Conservation (phyloP, 1,284 basidiomycete genomes). For the Sporisorium reilianum region DNA sequence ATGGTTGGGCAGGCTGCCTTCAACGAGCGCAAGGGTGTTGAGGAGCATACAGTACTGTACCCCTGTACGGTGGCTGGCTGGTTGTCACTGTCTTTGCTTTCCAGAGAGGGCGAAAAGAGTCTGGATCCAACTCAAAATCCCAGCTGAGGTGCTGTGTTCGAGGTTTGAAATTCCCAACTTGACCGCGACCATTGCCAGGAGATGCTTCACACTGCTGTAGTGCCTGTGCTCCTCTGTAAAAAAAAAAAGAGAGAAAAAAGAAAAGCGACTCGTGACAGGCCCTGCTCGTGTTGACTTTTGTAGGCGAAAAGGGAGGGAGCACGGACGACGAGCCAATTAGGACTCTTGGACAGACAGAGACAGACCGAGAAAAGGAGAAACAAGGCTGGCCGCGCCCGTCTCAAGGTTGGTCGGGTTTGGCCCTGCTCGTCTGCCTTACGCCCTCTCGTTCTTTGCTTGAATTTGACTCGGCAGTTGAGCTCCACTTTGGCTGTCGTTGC, state of each 20-base stretch:
- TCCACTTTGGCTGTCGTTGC: slow-evolving; percentile 1
- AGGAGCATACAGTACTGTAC: too few species aligned
- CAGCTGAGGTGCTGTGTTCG: too few species aligned
- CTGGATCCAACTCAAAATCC: background rate
- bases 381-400: slow-evolving; percentile 11
- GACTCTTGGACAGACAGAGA: background rate
- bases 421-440: slow-evolving; percentile 31
- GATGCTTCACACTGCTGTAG: slow-evolving; percentile 4
- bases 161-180: slow-evolving; percentile 1
- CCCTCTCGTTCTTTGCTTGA: background rate
- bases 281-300: background rate
- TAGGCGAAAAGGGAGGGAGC: too few species aligned
- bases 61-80: background rate
- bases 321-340: slow-evolving; percentile 8
- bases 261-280: slow-evolving; percentile 7
- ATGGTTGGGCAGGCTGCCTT: background rate
- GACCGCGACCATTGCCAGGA: too few species aligned
- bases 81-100: background rate
- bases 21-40: background rate
- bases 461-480: slow-evolving; percentile 3
- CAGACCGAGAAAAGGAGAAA: background rate
- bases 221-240: background rate
- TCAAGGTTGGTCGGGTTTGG: slow-evolving; percentile 3
- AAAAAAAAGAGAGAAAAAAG: background rate
- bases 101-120: background rate